phyloP scores from a whole-genome alignment of 805 yeast genomes.

The Cyberlindnera bimundalis region DNA sequence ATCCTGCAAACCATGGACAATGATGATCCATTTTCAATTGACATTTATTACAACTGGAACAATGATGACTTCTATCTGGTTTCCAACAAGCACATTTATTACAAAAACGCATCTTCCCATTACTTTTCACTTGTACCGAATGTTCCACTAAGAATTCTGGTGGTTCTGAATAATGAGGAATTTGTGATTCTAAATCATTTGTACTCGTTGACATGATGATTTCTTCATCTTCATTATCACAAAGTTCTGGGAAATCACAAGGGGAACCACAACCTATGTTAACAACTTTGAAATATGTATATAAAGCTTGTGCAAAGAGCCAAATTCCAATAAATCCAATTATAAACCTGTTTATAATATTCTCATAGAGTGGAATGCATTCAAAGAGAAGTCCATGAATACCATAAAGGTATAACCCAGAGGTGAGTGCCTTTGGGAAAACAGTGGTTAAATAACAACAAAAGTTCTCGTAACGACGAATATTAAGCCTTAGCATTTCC shows the following conservation, averaged over 20 bases:
- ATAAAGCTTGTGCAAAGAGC: conserved; percentile 38
- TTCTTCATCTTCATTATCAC: conserved; percentile 24
- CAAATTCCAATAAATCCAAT: conserved; percentile 27
- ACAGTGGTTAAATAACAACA: conserved; percentile 37
- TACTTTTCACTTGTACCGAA: conserved; percentile 44
- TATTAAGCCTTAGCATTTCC: conserved; percentile 5
- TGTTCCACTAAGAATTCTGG: conserved; percentile 39
- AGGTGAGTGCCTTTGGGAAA: conserved; percentile 49
- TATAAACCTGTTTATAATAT: conserved; percentile 14
- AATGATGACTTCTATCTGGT: conserved; percentile 87
- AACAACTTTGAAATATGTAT: conserved; percentile 52
- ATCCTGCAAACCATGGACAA: conserved; percentile 90
- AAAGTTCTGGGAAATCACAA: conserved; percentile 46
- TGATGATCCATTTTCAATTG: conserved; percentile 90
- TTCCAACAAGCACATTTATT: conserved; percentile 68
- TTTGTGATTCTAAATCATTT: conserved; percentile 21
- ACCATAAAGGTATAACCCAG: conserved; percentile 45
- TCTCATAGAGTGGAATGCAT: conserved; percentile 18
- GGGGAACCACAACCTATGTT: conserved; percentile 67
- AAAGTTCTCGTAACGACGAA: conserved; percentile 22
- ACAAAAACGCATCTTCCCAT: conserved; percentile 70
- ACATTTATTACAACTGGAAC: conserved; percentile 68
- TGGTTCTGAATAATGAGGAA: conserved; percentile 29
- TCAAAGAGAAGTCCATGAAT: conserved; percentile 36
- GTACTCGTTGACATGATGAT: background rate